A percentile compares a stretch with the other conserved stretches of the same genome.
phyloP scores from a whole-genome alignment of 2,329 filamentous ascomycete genomes.

The Phialophora tarda region DNA sequence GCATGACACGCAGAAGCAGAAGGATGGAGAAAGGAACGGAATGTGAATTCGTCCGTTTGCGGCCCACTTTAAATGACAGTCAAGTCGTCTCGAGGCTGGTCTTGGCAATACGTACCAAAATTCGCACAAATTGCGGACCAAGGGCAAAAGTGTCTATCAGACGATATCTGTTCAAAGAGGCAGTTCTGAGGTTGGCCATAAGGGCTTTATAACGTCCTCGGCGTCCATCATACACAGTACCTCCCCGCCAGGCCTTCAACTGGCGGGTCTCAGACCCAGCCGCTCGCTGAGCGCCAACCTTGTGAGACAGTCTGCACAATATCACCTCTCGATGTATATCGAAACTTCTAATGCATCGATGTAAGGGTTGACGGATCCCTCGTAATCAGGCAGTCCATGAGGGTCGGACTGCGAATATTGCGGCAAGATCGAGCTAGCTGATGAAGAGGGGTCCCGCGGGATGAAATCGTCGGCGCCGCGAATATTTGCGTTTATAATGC shows the following conservation, averaged over 20 bases:
- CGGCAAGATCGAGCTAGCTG: neutral
- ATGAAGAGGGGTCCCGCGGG: neutral
- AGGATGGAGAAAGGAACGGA: neutral
- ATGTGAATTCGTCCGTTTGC: conserved; percentile 9
- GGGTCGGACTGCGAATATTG: neutral
- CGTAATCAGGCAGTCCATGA: neutral
- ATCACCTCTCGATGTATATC: neutral
- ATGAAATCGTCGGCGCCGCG: neutral
- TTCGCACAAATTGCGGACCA: neutral
- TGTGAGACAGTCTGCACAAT: neutral
- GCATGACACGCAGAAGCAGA: neutral
- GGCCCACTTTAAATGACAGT: neutral
- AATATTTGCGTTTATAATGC: neutral
- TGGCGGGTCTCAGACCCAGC: neutral
- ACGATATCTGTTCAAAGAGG: neutral
- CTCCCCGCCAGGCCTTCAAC: neutral
- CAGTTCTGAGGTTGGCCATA: neutral
- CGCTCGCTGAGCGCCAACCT: neutral
- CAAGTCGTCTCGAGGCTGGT: neutral
- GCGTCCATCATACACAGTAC: neutral
- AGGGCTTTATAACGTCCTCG: neutral
- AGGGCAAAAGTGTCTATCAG: neutral
- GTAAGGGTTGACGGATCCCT: neutral
- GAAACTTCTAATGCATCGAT: neutral
- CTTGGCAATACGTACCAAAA: neutral